phyloP scores from a whole-genome alignment of 208 protist species.

The Leishmania lainsoni region DNA sequence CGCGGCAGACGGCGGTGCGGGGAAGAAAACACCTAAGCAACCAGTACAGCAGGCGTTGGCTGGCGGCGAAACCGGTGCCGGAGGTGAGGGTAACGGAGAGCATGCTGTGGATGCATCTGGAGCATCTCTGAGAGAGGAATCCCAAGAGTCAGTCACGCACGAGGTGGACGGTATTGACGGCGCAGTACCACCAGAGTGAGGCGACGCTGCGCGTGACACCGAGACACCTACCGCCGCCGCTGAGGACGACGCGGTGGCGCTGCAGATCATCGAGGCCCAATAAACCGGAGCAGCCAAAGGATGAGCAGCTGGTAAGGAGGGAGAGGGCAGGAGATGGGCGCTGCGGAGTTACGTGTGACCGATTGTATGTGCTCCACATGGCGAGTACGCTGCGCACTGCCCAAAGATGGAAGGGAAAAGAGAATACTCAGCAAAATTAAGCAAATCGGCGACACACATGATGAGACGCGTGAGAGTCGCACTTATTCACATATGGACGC shows the following conservation, averaged over 20 bases:
- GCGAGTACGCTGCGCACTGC: neutral
- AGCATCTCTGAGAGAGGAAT: neutral
- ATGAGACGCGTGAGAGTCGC: too few species aligned
- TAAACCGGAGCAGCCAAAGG: neutral
- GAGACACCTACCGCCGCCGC: neutral
- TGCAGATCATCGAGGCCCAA: neutral
- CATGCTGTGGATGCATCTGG: neutral
- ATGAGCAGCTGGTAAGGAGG: neutral
- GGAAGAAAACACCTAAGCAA: neutral
- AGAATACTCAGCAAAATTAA: too few species aligned
- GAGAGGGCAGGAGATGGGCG: neutral
- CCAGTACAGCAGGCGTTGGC: neutral
- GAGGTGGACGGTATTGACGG: neutral
- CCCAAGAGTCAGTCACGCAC: neutral
- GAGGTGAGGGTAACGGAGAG: neutral
- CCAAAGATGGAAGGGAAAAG: neutral
- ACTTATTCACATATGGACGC: too few species aligned
- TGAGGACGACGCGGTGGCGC: too few species aligned
- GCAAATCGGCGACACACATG: neutral
- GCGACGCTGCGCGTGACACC: neutral
- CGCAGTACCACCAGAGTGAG: neutral
- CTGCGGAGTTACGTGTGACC: neutral
- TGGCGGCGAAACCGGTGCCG: neutral
- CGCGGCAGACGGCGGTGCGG: neutral
- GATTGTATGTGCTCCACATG: neutral